Evolutionary conservation across 176 grass and related monocot species (phyloP).

Genomic region (Pontederia paniculata): DNA sequence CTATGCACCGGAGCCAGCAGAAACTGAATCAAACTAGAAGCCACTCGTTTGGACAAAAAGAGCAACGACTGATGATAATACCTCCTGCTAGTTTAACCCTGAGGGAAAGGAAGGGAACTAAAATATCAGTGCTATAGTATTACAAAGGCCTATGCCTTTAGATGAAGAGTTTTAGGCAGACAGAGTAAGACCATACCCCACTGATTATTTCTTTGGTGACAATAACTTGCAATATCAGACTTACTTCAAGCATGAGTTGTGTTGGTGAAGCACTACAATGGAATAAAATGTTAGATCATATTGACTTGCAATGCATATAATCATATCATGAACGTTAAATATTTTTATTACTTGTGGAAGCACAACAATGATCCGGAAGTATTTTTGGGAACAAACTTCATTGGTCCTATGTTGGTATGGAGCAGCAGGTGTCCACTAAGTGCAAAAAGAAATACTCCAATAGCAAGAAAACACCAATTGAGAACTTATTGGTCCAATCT

Average conservation of each 20-base stretch:
- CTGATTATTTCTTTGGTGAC: neutral
- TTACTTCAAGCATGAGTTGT: neutral
- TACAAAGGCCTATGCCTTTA: neutral
- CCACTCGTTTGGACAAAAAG: neutral
- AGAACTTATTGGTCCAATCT: too few relatives aligned
- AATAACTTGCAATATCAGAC: neutral
- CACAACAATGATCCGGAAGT: too few relatives aligned
- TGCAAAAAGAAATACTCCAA: neutral
- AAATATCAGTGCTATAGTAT: neutral
- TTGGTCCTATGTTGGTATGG: too few relatives aligned
- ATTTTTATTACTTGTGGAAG: neutral
- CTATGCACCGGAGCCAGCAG: neutral
- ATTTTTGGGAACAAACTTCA: too few relatives aligned
- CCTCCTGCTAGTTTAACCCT: neutral
- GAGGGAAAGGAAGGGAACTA: neutral
- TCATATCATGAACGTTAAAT: neutral
- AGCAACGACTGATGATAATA: neutral
- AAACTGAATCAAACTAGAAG: neutral
- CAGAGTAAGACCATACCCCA: neutral
- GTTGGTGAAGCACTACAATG: neutral
- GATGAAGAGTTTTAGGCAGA: neutral
- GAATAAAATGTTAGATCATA: neutral
- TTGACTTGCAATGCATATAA: neutral
- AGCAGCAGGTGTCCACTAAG: too few relatives aligned
- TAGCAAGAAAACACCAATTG: conserved; percentile 3